A percentile compares a stretch with the other conserved stretches of the same genome.
Conservation (phyloP, 2,329 filamentous ascomycete species). For the Ophiocordyceps camponoti-leonardi region DNA sequence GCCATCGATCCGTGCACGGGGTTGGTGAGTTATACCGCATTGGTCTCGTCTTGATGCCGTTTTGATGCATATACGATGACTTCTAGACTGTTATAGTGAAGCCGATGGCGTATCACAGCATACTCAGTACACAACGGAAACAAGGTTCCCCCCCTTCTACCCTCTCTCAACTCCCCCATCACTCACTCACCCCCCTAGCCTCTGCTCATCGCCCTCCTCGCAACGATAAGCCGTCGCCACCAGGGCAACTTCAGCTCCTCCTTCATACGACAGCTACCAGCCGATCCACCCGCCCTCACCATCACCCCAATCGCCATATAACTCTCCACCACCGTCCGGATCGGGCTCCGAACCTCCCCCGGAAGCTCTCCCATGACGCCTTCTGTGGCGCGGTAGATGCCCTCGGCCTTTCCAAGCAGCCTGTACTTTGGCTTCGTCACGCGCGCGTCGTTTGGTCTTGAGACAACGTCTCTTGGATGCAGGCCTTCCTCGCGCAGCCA, state of each 20-base stretch:
- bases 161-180: too few species aligned
- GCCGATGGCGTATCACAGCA: too few species aligned
- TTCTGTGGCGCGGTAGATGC: slow-evolving; percentile 36
- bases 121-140: too few species aligned
- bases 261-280: not conserved
- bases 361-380: slow-evolving; percentile 45
- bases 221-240: not conserved
- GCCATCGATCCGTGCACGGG: too few species aligned
- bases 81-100: too few species aligned
- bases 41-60: too few species aligned
- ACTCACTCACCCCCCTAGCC: not conserved
- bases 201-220: not conserved
- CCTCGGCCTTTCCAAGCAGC: not conserved
- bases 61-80: too few species aligned
- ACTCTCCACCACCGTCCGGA: slow-evolving; percentile 54
- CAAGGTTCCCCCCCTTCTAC: too few species aligned
- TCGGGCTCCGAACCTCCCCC: slow-evolving; percentile 38
- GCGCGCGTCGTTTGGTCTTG: slow-evolving; percentile 21
- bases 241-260: not conserved
- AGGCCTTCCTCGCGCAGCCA: slow-evolving; percentile 46
- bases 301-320: slow-evolving; percentile 61
- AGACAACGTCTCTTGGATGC: slow-evolving; percentile 34
- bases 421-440: slow-evolving; percentile 2
- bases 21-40: too few species aligned
- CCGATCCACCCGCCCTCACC: slow-evolving; percentile 22